Evolutionary conservation across 495 filamentous ascomycete species (phyloP).

Genomic region (Ramalina intermedia): DNA sequence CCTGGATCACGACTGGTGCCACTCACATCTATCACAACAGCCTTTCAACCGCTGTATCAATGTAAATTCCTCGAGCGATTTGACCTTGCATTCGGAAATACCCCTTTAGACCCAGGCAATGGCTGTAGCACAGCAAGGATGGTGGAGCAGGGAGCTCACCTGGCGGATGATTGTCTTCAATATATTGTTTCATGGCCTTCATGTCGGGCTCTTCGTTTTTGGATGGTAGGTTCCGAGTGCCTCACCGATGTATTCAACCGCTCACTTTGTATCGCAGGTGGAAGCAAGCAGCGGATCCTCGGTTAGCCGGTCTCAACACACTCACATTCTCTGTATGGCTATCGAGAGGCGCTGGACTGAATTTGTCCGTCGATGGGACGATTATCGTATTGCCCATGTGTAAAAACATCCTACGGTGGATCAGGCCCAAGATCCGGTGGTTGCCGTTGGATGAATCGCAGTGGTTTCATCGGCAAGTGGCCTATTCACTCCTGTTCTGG

Average conservation of each 20-base stretch:
- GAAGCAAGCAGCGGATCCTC: conserved; percentile 51
- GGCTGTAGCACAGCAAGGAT: conserved; percentile 10
- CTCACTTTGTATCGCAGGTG: conserved; percentile 38
- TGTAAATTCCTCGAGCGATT: neutral
- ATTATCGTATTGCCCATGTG: conserved; percentile 92
- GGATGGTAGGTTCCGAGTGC: conserved; percentile 58
- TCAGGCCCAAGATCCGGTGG: conserved; percentile 79
- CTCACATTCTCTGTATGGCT: conserved; percentile 87
- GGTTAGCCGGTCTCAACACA: conserved; percentile 63
- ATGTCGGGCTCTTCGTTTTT: conserved; percentile 65
- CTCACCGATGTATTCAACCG: neutral
- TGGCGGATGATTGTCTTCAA: conserved; percentile 63
- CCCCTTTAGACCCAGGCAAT: conserved; percentile 2
- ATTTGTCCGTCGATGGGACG: conserved; percentile 65
- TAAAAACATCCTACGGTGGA: conserved; percentile 65
- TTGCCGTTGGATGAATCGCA: conserved; percentile 86
- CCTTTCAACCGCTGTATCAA: neutral
- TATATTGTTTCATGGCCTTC: conserved; percentile 68
- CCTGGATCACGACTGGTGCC: neutral
- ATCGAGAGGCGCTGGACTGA: conserved; percentile 81
- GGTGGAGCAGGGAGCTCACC: conserved; percentile 35
- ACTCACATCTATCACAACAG: neutral
- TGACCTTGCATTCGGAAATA: neutral
- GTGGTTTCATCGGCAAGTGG: conserved; percentile 94
- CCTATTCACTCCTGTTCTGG: conserved; percentile 77